Evolutionary conservation across 2,329 filamentous ascomycete genomes (phyloP), one percentile per base, ranked within the genome.

Genomic region (Cucurbitaria berberidis): DNA sequence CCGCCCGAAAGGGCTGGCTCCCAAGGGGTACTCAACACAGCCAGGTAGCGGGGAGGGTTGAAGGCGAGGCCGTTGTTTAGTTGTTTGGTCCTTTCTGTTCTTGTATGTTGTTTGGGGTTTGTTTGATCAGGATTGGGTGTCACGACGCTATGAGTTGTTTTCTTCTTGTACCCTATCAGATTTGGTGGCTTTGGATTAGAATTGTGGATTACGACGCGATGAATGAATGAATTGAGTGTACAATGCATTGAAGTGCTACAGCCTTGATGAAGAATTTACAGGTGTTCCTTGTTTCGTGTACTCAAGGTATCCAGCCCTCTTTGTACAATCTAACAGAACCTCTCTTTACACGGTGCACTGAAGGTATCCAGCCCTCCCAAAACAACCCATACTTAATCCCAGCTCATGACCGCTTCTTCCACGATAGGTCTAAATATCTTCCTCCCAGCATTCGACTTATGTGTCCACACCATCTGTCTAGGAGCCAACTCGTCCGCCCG

Each of bases 401-500:
- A 79, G 0, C 48, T 59, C 59, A 68, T 64, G 0, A 81, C 76
- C 0, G 78, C 78, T 46, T 75, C 72, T 51, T 81, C 78, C 9
- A 81, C 74, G 51, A 81, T 77, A 2, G 78, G 78, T 45, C 76
- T 64, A 18, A 80, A 75, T 5, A 78, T 59, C 63, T 81, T 81
- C 44, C 78, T 70, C 1, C 78, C 77, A 7, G 75, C 76, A 40
- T 70, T 68, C 32, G 59, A 65, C 53, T 63, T 64, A 45, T 80
- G 77, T 18, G 71, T 75, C 78, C 78, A 81, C 3, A 79, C 77
- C 77, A 81, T 80, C 67, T 80, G 77, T 42, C 78, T 70, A 6
- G 60, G 66, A 0, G 74, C 72, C 39, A 81, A 63, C 70, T 80
- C 76, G 45, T 69, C 49, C 4, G 63, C 76, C 4, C 75, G 63